Evolutionary conservation across 768 basidiomycete species (phyloP).

Genomic region (Trametes cubensis): DNA sequence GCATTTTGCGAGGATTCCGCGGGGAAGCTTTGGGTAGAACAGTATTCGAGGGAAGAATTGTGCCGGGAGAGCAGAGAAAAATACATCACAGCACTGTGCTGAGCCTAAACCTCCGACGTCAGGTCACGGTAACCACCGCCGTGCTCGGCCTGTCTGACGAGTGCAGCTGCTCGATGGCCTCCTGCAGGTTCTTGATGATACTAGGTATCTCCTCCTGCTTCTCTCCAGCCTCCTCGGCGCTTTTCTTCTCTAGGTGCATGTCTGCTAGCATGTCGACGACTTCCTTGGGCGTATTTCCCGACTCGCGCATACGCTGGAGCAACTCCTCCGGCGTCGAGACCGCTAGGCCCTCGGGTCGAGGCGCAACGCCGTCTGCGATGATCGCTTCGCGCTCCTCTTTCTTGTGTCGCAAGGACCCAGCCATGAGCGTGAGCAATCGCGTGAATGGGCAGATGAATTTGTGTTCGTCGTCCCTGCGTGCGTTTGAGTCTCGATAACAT

Average conservation of each 20-base stretch:
- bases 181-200: background rate
- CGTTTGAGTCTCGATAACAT: background rate
- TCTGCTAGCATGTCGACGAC: background rate
- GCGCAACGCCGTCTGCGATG: background rate
- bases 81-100: too few relatives aligned
- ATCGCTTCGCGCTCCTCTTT: background rate
- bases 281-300: background rate
- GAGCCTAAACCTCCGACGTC: background rate
- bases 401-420: background rate
- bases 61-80: too few relatives aligned
- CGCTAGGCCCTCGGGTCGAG: background rate
- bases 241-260: background rate
- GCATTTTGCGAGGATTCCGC: too few relatives aligned
- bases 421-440: background rate
- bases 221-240: background rate
- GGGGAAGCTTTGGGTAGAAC: too few relatives aligned
- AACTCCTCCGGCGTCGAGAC: background rate
- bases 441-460: background rate
- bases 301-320: background rate
- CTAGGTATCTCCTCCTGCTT: background rate
- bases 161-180: slow-evolving; percentile 2
- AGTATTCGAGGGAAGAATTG: too few relatives aligned
- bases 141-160: background rate
- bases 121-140: background rate
- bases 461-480: slow-evolving; percentile 5